Conservation (phyloP, 306 rosid genomes). For the Gastrolobium villosum region DNA sequence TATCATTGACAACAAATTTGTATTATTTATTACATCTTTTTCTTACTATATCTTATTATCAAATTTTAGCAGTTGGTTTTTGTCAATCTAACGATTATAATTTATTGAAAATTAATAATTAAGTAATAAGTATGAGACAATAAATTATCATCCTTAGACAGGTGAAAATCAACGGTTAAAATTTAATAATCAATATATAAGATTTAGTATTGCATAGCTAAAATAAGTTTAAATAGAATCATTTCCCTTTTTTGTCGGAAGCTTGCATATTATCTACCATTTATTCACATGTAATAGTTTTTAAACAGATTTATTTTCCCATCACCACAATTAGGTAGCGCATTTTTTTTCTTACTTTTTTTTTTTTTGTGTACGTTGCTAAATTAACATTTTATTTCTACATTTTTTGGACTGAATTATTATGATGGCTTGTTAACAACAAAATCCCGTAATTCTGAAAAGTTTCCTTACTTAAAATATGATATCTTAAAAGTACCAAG, state of each 20-base stretch:
- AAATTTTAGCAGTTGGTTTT: too few species aligned
- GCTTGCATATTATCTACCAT: conserved; percentile 11
- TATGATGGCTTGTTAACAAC: neutral
- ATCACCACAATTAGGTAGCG: neutral
- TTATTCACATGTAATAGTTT: neutral
- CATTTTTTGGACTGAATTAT: neutral
- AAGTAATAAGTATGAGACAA: too few species aligned
- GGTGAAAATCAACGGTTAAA: too few species aligned
- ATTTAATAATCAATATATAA: too few species aligned
- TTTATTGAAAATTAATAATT: too few species aligned
- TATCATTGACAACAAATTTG: neutral
- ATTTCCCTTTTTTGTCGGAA: neutral
- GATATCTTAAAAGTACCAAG: neutral
- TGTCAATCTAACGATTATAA: too few species aligned
- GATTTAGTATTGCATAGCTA: conserved; percentile 10
- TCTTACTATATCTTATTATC: too few species aligned
- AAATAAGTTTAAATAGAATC: conserved; percentile 24
- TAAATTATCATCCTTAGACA: too few species aligned
- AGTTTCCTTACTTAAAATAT: too few species aligned
- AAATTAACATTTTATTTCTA: too few species aligned
- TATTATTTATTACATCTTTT: too few species aligned
- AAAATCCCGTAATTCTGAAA: neutral
- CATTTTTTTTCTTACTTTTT: neutral
- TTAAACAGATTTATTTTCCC: neutral
- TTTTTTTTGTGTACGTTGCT: neutral